Conservation (phyloP, 73 alveolate species). For the Stentor roeselii region DNA sequence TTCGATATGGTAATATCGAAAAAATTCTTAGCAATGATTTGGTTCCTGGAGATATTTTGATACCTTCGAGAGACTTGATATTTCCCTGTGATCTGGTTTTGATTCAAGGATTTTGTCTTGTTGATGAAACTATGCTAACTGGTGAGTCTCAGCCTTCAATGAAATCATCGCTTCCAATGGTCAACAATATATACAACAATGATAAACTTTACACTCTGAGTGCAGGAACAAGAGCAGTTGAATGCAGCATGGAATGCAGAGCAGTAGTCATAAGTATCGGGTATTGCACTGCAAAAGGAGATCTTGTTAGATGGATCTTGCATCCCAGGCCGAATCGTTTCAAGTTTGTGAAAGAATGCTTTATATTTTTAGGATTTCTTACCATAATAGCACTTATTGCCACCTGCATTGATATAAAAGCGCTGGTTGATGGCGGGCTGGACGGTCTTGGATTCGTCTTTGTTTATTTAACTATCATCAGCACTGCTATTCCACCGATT, state of each 20-base stretch:
- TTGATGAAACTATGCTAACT: slow-evolving; percentile 93
- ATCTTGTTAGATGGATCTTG: slow-evolving; percentile 74
- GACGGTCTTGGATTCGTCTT: neutral
- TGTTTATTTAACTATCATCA: slow-evolving; percentile 48
- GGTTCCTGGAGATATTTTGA: slow-evolving; percentile 11
- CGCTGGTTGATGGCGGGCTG: slow-evolving; percentile 36
- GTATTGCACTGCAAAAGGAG: slow-evolving; percentile 90
- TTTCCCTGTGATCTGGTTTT: slow-evolving; percentile 12
- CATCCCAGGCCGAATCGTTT: slow-evolving; percentile 80
- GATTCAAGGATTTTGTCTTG: slow-evolving; percentile 28
- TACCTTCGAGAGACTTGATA: neutral
- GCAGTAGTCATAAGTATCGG: slow-evolving; percentile 52
- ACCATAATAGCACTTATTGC: slow-evolving; percentile 79
- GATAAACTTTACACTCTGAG: slow-evolving; percentile 11
- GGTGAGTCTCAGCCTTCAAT: slow-evolving; percentile 94
- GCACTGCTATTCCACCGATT: slow-evolving; percentile 80
- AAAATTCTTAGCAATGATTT: neutral
- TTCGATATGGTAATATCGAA: neutral
- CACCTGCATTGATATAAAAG: slow-evolving; percentile 31
- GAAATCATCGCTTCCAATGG: slow-evolving; percentile 69
- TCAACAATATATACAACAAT: neutral
- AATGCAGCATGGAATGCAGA: neutral
- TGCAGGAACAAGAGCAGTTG: slow-evolving; percentile 10
- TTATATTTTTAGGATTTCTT: slow-evolving; percentile 79
- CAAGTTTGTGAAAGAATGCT: slow-evolving; percentile 80